Percentiles rank a stretch among this genome's conserved stretches.
Conservation (phyloP, 805 yeast genomes). For the Pichia insulana region DNA sequence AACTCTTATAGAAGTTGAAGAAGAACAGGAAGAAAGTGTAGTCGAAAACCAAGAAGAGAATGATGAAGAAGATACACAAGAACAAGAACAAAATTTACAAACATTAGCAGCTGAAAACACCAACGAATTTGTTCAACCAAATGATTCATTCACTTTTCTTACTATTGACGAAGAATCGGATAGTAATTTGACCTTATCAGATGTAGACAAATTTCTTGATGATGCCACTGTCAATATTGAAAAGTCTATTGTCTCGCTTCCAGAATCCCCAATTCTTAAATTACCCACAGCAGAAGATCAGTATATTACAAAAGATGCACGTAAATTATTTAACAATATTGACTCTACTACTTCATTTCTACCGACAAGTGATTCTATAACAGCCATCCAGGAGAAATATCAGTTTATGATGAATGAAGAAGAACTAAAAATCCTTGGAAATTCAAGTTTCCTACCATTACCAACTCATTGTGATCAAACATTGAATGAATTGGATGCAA, state of each 20-base stretch:
- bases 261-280: slow-evolving; percentile 1
- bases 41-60: no score
- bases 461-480: neutral
- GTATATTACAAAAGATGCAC: slow-evolving; percentile 10
- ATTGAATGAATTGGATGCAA: slow-evolving; percentile 6
- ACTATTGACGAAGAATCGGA: neutral
- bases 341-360: slow-evolving; percentile 5
- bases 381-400: slow-evolving; percentile 13
- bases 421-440: slow-evolving; percentile 13
- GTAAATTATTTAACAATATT: slow-evolving; percentile 10
- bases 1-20: slow-evolving; percentile 12
- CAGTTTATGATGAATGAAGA: slow-evolving; percentile 16
- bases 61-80: no score
- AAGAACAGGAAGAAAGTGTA: neutral
- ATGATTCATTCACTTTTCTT: neutral
- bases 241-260: neutral
- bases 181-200: neutral
- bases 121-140: neutral
- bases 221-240: neutral
- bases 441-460: neutral
- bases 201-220: neutral
- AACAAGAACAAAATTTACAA: no score
- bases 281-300: slow-evolving; percentile 8
- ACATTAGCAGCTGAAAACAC: no score
- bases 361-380: slow-evolving; percentile 10